Evolutionary conservation across 2,329 filamentous ascomycete species (phyloP).

Genomic region (Trichoderma oligosporum): DNA sequence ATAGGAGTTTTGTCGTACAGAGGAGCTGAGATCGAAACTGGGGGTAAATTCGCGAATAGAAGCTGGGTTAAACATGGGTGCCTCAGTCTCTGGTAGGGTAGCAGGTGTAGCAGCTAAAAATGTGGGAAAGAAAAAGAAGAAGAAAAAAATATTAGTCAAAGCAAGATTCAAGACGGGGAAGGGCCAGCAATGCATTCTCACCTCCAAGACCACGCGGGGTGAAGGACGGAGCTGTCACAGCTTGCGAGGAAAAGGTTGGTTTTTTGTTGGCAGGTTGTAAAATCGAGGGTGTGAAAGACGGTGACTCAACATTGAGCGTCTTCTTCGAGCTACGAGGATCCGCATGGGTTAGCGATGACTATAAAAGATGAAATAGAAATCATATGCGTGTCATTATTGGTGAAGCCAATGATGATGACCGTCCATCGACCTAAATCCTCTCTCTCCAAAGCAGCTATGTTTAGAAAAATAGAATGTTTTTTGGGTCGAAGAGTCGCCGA

Average conservation of each 20-base stretch:
- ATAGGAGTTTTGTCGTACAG: conserved; percentile 36
- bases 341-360: not conserved
- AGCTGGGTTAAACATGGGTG: conserved; percentile 52
- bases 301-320: conserved; percentile 89
- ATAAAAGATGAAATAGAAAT: not conserved
- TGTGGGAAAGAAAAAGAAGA: too few relatives aligned
- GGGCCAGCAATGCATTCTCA: conserved; percentile 24
- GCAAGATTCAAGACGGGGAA: not conserved
- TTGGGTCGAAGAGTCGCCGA: too few relatives aligned
- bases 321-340: conserved; percentile 55
- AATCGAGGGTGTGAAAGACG: conserved; percentile 78
- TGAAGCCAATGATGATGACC: too few relatives aligned
- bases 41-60: conserved; percentile 59
- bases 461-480: too few relatives aligned
- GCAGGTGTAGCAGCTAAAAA: conserved; percentile 39
- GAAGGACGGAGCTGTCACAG: conserved; percentile 83
- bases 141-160: not conserved
- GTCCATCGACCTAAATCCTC: too few relatives aligned
- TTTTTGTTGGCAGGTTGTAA: conserved; percentile 55
- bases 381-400: too few relatives aligned
- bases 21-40: conserved; percentile 49
- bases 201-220: conserved; percentile 62
- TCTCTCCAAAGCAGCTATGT: too few relatives aligned
- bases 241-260: conserved; percentile 79
- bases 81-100: conserved; percentile 41